phyloP scores from a whole-genome alignment of 352 stramenopile species.

The Achlya hypogyna region DNA sequence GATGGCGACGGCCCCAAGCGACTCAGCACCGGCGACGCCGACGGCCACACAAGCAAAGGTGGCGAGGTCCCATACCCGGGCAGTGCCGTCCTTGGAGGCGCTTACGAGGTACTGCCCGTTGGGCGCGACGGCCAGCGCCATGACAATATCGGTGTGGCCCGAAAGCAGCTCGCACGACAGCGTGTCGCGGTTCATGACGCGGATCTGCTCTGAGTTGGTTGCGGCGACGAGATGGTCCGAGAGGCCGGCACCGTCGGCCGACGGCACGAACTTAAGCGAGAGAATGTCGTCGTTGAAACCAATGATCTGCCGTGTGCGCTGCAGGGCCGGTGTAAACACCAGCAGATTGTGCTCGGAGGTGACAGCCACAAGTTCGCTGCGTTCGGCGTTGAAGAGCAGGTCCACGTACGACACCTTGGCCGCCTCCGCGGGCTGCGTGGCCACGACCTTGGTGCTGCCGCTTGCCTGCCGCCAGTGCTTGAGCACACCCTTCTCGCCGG shows the following conservation, averaged over 20 bases:
- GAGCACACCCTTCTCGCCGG: constrained; percentile 86
- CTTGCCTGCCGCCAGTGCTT: constrained; percentile 54
- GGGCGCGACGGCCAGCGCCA: constrained; percentile 88
- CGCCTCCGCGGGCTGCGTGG: constrained; percentile 40
- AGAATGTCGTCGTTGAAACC: constrained; percentile 97
- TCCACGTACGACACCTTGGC: constrained; percentile 40
- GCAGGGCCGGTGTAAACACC: constrained; percentile 62
- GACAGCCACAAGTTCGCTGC: constrained; percentile 65
- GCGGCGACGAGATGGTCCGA: constrained; percentile 86
- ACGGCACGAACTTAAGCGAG: constrained; percentile 92
- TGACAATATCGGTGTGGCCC: constrained; percentile 96
- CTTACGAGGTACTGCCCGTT: constrained; percentile 88
- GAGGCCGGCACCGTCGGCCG: constrained; percentile 37
- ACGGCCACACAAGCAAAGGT: constrained; percentile 75
- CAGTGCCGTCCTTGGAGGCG: constrained; percentile 91
- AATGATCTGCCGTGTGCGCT: constrained; percentile 69
- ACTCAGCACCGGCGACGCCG: constrained; percentile 91
- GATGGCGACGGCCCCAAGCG: constrained; percentile 88
- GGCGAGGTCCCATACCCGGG: constrained; percentile 84
- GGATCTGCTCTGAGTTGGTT: constrained; percentile 92
- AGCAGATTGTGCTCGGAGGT: constrained; percentile 83
- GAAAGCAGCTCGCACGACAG: constrained; percentile 93
- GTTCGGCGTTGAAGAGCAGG: constrained; percentile 40
- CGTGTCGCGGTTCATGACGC: constrained; percentile 86
- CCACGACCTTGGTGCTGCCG: constrained; percentile 33